phyloP scores from a whole-genome alignment of 768 basidiomycete genomes.

The Boletus pseudo-olivaceus region DNA sequence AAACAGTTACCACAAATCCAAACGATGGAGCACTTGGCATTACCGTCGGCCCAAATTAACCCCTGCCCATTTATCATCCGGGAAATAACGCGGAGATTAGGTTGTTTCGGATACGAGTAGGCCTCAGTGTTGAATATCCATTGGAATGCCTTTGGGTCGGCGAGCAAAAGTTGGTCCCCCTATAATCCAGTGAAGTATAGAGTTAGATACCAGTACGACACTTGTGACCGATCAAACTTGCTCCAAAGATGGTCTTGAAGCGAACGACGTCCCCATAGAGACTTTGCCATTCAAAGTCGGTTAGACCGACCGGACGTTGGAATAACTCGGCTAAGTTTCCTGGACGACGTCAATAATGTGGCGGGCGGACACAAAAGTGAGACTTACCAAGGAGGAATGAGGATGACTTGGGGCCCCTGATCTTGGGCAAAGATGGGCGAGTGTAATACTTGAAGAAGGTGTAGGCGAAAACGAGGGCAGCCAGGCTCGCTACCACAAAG shows the following conservation, averaged over 20 bases:
- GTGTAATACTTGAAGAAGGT: background rate
- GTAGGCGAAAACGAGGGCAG: constrained; percentile 8
- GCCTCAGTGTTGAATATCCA: constrained; percentile 40
- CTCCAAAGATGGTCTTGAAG: constrained; percentile 28
- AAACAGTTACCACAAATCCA: constrained; percentile 12
- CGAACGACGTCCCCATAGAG: constrained; percentile 29
- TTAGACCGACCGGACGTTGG: constrained; percentile 23
- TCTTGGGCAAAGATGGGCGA: constrained; percentile 10
- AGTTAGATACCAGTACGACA: constrained; percentile 4
- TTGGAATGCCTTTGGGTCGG: constrained; percentile 46
- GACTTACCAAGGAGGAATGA: constrained; percentile 21
- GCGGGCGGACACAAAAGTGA: background rate
- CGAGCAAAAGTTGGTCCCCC: constrained; percentile 44
- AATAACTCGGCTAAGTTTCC: constrained; percentile 30
- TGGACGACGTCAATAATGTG: constrained; percentile 24
- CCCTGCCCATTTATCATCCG: constrained; percentile 30
- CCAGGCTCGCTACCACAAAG: background rate
- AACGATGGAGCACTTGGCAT: background rate
- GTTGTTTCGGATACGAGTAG: constrained; percentile 41
- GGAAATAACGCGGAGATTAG: constrained; percentile 20
- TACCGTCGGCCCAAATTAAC: constrained; percentile 41
- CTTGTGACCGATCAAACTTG: background rate
- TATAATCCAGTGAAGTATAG: constrained; percentile 11
- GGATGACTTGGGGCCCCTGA: constrained; percentile 20
- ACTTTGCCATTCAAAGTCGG: constrained; percentile 30